Conservation (phyloP, 2,329 filamentous ascomycete species). For the Alternaria arborescens region DNA sequence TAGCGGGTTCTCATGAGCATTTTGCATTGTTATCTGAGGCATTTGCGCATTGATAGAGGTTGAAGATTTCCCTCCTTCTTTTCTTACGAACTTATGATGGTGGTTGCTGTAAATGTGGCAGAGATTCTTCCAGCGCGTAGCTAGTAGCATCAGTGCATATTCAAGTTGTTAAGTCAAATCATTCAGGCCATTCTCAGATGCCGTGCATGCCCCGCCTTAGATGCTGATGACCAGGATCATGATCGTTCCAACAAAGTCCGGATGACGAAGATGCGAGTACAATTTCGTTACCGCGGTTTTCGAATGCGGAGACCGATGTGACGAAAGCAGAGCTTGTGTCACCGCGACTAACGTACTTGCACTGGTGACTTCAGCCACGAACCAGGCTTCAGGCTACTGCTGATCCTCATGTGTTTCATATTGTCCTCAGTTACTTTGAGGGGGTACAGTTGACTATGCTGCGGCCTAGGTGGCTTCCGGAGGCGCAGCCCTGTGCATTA, state of each 20-base stretch:
- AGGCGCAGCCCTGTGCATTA: neutral
- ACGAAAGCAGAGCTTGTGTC: neutral
- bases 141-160: slow-evolving; percentile 9
- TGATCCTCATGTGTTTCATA: neutral
- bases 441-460: neutral
- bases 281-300: neutral
- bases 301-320: neutral
- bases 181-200: neutral
- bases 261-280: neutral
- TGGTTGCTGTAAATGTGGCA: neutral
- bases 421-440: neutral
- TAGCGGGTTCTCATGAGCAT: neutral
- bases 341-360: neutral
- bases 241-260: neutral
- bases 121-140: neutral
- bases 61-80: slow-evolving; percentile 9
- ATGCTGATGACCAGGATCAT: neutral
- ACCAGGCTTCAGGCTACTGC: neutral
- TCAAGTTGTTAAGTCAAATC: neutral
- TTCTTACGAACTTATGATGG: slow-evolving; percentile 15
- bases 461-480: neutral
- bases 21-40: neutral
- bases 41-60: slow-evolving; percentile 3
- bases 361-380: neutral
- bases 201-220: neutral